These are phyloP conservation scores for Holtermannia corniformis DNA, from an alignment of 768 basidiomycete species.

Conservation along the genomic window DNA sequence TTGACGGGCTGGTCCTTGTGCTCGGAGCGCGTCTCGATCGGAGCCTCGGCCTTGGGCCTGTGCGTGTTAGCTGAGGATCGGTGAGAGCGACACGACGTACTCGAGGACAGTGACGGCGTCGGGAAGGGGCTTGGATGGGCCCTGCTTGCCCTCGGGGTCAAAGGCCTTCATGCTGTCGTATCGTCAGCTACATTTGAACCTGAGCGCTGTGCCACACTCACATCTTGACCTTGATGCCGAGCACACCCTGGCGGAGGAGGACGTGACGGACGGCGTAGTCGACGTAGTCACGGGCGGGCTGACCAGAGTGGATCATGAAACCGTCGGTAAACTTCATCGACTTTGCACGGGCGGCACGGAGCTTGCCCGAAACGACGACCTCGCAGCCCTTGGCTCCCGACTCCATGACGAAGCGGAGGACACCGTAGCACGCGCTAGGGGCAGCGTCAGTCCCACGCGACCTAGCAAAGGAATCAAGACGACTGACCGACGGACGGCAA, in stretches of 20 bases:
- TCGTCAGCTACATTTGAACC: constrained; percentile 1
- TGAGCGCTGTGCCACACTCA: too few species aligned
- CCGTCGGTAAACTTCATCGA: constrained; percentile 99
- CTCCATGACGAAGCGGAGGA: constrained; percentile 99
- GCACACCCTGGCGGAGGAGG: constrained; percentile 93
- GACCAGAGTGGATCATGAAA: constrained; percentile 79
- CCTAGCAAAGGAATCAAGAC: background rate
- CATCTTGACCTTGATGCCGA: constrained; percentile 99
- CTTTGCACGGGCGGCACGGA: constrained; percentile 98
- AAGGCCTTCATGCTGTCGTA: constrained; percentile 79
- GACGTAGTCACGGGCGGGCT: constrained; percentile 91
- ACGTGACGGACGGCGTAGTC: constrained; percentile 98
- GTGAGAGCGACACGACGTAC: constrained; percentile 42
- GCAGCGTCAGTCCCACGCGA: background rate
- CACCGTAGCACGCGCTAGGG: constrained; percentile 90
- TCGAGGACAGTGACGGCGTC: constrained; percentile 86
- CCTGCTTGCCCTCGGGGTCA: constrained; percentile 81
- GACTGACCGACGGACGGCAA: constrained; percentile 90
- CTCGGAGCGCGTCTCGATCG: constrained; percentile 81
- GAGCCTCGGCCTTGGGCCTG: constrained; percentile 72
- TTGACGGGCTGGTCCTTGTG: constrained; percentile 53
- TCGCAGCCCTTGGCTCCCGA: constrained; percentile 99
- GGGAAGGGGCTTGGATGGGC: constrained; percentile 87
- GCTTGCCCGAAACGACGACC: constrained; percentile 98
- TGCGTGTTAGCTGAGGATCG: background rate